Evolutionary conservation across 495 filamentous ascomycete species (phyloP).

Genomic region (Xylaria longipes): DNA sequence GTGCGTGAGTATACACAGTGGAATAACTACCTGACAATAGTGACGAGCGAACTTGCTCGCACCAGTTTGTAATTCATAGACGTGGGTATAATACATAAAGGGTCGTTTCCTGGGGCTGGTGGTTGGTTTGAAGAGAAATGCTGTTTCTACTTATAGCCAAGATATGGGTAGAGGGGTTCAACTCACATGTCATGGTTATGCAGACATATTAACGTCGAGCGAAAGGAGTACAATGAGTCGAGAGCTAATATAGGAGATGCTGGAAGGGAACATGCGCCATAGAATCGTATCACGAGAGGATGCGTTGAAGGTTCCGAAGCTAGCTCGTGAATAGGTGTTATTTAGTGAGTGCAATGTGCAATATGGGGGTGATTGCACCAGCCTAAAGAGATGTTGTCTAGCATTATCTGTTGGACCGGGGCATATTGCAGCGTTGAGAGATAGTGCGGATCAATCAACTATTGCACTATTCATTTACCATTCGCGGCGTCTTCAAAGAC

Average conservation of each 20-base stretch:
- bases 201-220: not conserved
- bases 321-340: not conserved
- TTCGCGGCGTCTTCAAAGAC: not conserved
- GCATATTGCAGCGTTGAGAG: not conserved
- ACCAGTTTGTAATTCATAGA: not conserved
- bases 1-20: not conserved
- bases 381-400: too few relatives aligned
- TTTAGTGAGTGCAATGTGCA: not conserved
- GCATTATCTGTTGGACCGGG: not conserved
- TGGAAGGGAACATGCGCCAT: not conserved
- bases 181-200: too few relatives aligned
- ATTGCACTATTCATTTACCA: not conserved
- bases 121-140: not conserved
- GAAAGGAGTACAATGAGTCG: not conserved
- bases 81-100: too few relatives aligned
- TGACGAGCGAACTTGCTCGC: not conserved
- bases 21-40: not conserved
- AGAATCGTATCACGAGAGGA: not conserved
- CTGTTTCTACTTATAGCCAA: too few relatives aligned
- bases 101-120: too few relatives aligned
- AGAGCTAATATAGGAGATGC: too few relatives aligned
- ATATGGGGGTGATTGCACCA: not conserved
- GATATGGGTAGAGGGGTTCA: too few relatives aligned
- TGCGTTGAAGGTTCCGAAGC: not conserved
- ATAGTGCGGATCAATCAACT: not conserved